Evolutionary conservation across 208 protist species (phyloP).

Genomic region (Leptomonas seymouri): DNA sequence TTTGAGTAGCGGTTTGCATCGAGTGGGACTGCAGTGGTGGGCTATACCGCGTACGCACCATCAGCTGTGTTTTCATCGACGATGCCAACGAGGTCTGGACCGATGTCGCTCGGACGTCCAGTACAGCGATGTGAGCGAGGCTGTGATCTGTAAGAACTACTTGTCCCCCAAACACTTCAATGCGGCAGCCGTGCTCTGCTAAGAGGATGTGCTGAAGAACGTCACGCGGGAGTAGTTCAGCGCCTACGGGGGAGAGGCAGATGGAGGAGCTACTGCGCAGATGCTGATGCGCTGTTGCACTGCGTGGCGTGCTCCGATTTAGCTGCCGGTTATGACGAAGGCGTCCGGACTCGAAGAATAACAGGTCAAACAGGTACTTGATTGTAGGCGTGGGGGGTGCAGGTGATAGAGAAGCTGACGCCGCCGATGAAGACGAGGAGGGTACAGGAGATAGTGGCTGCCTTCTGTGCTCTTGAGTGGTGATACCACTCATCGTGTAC

Average conservation of each 20-base stretch:
- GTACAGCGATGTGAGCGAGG: conserved; percentile 14
- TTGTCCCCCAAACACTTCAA: conserved; percentile 28
- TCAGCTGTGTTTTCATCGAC: not conserved
- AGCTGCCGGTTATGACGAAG: no score
- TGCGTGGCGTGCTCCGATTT: not conserved
- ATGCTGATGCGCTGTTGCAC: not conserved
- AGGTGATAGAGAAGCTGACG: not conserved
- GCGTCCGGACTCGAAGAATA: conserved; percentile 23
- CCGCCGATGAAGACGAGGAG: no score
- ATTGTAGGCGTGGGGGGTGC: not conserved
- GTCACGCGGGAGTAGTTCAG: conserved; percentile 2
- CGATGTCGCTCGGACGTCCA: conserved; percentile 21
- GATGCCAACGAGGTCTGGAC: no score
- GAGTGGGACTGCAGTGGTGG: not conserved
- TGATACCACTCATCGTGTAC: not conserved
- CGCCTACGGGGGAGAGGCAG: conserved; percentile 13
- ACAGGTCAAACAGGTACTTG: conserved; percentile 25
- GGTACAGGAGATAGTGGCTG: no score
- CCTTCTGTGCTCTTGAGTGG: not conserved
- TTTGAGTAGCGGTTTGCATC: no score
- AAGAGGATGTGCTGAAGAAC: conserved; percentile 25
- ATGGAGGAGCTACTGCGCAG: not conserved
- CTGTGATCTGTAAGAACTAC: conserved; percentile 32
- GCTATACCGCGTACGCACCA: not conserved
- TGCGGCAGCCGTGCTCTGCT: conserved; percentile 19